Base-by-base conservation (phyloP, 257 asterid species). In the Haberlea rhodopensis region DNA sequence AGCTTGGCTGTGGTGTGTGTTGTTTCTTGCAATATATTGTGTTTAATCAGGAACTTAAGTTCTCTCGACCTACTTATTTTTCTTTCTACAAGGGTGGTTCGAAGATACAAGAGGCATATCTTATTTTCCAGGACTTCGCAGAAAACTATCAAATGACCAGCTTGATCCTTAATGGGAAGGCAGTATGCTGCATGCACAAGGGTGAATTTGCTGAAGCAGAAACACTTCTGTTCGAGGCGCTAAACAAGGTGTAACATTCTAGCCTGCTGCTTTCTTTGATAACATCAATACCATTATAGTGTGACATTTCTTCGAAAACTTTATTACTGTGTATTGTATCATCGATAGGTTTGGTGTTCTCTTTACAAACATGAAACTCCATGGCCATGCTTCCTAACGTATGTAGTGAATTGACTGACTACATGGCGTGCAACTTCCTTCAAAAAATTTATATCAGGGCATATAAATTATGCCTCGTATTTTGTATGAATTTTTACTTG, bases 181-280 rank as follows among this genome's bases (percentile, higher is more conserved):
- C 99, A 56, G 87, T 89, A 75, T 92, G 97, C 82, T 85, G 96
- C 90, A 85, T 92, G 94, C 99, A 89, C 84, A 92, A 87, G 88
- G 99, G 99, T 29, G 86, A 84, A 72, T 89, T 92, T 43, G 96
- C 84, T 46, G 97, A 89, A 61, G 99, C 99, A 8, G 99, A 92
- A 67, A 73, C 84, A 18, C 90, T 87, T 53, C 74, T 92, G 74
- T 91, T 92, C 68, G 99, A 92, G 76, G 96, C 99, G 66, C 79
- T 89, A 57, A 92, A 89, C 94, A 89, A 84, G 92, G 99, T 75
- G 31, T 59, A 31, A 25, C 66, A 28, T 49, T 28, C 37, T 46
- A 45, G 7, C 31, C n/a, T 61, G 25, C 63, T 71, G 13, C 19
- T 66, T 69, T 63, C 15, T 6, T 32, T 43, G 25, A 31, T n/a